Conservation (phyloP, 768 basidiomycete species). For the Gelatoporia subvermispora region DNA sequence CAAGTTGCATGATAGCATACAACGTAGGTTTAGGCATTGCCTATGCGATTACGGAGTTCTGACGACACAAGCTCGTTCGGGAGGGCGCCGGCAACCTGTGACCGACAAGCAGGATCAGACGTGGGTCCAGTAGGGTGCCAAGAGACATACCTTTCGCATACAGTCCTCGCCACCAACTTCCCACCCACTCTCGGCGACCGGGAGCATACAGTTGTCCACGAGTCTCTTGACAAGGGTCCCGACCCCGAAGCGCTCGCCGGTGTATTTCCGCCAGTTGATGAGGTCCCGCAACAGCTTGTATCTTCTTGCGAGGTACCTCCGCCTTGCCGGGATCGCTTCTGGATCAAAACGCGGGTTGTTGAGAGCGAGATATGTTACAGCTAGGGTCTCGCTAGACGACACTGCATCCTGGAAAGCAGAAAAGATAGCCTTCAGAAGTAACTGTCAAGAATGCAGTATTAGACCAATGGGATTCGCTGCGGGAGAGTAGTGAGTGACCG, state of each 20-base stretch:
- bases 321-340: constrained; percentile 64
- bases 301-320: constrained; percentile 60
- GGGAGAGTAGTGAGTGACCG: constrained; percentile 9
- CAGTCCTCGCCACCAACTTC: constrained; percentile 78
- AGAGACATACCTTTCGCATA: constrained; percentile 47
- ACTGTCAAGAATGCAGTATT: constrained; percentile 33
- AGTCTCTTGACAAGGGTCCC: constrained; percentile 51
- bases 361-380: constrained; percentile 45
- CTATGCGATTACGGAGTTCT: not conserved
- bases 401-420: constrained; percentile 52
- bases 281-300: constrained; percentile 73
- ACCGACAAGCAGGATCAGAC: not conserved
- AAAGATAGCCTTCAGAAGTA: constrained; percentile 50
- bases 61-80: constrained; percentile 10
- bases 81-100: constrained; percentile 9
- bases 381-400: constrained; percentile 41
- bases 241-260: constrained; percentile 55
- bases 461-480: not conserved
- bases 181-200: constrained; percentile 75
- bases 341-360: constrained; percentile 62
- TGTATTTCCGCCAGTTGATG: constrained; percentile 70
- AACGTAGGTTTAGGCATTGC: not conserved
- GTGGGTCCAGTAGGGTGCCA: not conserved
- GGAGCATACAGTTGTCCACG: constrained; percentile 54
- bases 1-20: not conserved